phyloP scores from a whole-genome alignment of 164 flowering plant genomes.

The Echeveria elegans region DNA sequence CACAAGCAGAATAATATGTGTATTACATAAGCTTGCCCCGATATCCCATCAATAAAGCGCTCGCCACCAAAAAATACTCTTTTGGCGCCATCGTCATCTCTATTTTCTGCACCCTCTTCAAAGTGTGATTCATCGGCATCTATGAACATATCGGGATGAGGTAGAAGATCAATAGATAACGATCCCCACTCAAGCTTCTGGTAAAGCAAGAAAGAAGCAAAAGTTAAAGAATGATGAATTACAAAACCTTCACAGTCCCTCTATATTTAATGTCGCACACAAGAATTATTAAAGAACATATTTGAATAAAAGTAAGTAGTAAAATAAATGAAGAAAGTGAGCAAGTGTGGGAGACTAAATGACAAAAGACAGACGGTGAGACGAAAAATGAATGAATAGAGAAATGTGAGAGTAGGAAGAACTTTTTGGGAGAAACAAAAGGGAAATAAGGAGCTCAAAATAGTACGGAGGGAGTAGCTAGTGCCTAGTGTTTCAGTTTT shows the following conservation, averaged over 20 bases:
- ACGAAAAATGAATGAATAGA: too few relatives aligned
- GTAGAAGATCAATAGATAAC: constrained; percentile 83
- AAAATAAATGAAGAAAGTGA: too few relatives aligned
- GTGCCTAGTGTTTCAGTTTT: background rate
- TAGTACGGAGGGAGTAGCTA: background rate
- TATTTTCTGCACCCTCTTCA: constrained; percentile 41
- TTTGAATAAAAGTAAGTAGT: too few relatives aligned
- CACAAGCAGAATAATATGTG: constrained; percentile 9
- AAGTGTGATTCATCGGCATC: constrained; percentile 49
- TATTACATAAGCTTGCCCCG: constrained; percentile 91
- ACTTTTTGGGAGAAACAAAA: too few relatives aligned
- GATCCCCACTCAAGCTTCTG: constrained; percentile 99
- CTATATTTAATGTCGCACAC: too few relatives aligned
- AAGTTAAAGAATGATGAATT: background rate
- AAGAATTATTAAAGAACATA: too few relatives aligned
- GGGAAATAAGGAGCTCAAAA: too few relatives aligned
- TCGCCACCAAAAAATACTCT: constrained; percentile 94
- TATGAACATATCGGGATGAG: constrained; percentile 97
- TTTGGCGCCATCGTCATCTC: constrained; percentile 97
- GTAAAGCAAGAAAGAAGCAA: constrained; percentile 12
- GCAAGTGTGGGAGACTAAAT: too few relatives aligned
- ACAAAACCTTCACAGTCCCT: too few relatives aligned
- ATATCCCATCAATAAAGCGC: constrained; percentile 88
- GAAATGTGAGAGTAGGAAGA: too few relatives aligned
- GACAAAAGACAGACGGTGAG: too few relatives aligned